Evolutionary conservation across 345 rosid genomes (phyloP), one percentile per base, ranked within the genome.

Genomic region (Lagerstroemia speciosa): DNA sequence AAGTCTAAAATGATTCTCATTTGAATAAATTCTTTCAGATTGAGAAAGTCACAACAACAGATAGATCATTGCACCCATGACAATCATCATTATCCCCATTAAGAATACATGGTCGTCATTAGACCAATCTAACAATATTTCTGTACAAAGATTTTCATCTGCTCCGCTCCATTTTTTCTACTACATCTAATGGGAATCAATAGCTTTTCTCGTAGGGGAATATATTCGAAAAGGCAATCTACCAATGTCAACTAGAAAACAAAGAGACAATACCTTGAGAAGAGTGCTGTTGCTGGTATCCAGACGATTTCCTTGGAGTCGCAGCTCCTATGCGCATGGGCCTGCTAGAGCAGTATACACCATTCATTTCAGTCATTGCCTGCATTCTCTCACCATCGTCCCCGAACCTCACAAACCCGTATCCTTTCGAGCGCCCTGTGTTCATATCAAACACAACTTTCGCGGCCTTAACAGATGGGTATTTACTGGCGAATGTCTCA

Each of bases 341-440:
- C 85, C 99, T 85, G 81, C 86, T 91, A 5, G 89, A 91, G 79
- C 96, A 94, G 74, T 86, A 84, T 15, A 83, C 84, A 65, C 99
- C 96, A 76, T 91, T 84, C 99, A 94, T 94, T 79, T 94, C 97
- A 20, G 83, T 75, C 99, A 93, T 91, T 43, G 97, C 97, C 70
- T 85, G 82, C 36, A 86, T 77, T 74, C 89, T 85, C 71, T 94
- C 99, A 66, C 41, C 76, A 66, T 89, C 96, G 71, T 94, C 97
- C 52, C 93, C 96, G 77, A 93, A 94, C 82, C 99, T 87, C 82
- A 94, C 99, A 82, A 94, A 94, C 32, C 99, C 99, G 45, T 91
- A 94, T 41, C 99, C 97, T 70, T 89, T 94, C 57, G 99, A 89
- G 71, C 93, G 93, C n/a, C 99, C 95, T 26, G 98, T 93, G 74